These are phyloP conservation scores for Artemisia princeps DNA, from an alignment of 140 eudicot genomes.

Conservation along the genomic window DNA sequence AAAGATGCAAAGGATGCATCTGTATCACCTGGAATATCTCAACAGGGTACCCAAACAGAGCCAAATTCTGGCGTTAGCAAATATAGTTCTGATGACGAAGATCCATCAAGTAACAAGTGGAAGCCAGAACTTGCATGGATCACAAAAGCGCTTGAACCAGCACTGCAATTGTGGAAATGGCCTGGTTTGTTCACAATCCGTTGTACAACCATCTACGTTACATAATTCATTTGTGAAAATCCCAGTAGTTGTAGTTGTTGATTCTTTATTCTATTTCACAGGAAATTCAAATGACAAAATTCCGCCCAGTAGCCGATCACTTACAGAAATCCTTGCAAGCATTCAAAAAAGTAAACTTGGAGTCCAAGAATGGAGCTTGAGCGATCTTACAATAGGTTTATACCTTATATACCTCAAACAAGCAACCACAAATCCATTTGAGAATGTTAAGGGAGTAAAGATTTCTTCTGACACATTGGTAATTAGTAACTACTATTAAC, in stretches of 20 bases:
- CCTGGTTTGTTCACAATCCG: conserved; percentile 45
- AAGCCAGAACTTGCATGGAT: conserved; percentile 79
- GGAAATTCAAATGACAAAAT: conserved; percentile 49
- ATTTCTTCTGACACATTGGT: conserved; percentile 66
- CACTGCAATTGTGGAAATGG: conserved; percentile 61
- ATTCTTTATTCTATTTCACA: conserved; percentile 27
- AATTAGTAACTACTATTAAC: neutral
- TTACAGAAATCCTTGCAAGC: conserved; percentile 73
- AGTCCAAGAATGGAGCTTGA: conserved; percentile 82
- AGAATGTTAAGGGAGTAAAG: conserved; percentile 74
- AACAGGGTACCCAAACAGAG: conserved; percentile 23
- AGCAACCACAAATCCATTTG: conserved; percentile 60
- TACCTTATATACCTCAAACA: conserved; percentile 86
- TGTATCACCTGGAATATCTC: conserved; percentile 23
- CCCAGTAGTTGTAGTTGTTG: neutral
- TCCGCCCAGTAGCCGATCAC: conserved; percentile 62
- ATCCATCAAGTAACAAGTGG: conserved; percentile 41
- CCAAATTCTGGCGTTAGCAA: conserved; percentile 24
- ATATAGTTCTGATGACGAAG: conserved; percentile 52
- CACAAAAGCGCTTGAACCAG: conserved; percentile 83
- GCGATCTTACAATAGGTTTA: conserved; percentile 92
- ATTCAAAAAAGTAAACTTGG: conserved; percentile 85
- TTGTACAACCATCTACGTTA: no score
- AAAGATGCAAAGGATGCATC: conserved; percentile 38
- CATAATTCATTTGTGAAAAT: neutral